phyloP scores from a whole-genome alignment of 352 stramenopile species.

The Pythium sukuiense region DNA sequence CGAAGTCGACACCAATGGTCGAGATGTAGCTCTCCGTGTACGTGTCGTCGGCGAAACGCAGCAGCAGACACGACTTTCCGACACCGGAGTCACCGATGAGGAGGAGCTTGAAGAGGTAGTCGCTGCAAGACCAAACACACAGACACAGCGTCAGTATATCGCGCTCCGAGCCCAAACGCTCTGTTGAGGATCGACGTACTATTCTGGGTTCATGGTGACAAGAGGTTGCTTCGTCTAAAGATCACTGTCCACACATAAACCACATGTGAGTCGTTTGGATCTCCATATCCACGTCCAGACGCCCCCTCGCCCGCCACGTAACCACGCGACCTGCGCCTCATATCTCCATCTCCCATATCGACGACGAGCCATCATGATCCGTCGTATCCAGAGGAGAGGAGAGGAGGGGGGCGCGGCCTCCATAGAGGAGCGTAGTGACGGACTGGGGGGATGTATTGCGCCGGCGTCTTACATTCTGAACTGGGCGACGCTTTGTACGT shows the following conservation, averaged over 20 bases:
- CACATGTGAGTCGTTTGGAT: not conserved
- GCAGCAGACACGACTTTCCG: constrained; percentile 98
- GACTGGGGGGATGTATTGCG: not conserved
- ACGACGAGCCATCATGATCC: not conserved
- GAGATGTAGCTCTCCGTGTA: constrained; percentile 99
- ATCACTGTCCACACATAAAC: constrained; percentile 12
- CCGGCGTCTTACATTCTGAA: constrained; percentile 26
- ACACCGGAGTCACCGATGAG: constrained; percentile 98
- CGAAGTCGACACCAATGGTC: constrained; percentile 99
- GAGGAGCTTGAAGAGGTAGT: constrained; percentile 99
- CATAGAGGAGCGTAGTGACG: not conserved
- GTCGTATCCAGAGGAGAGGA: not conserved
- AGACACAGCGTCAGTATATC: not conserved
- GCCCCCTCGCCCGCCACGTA: not conserved
- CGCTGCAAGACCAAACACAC: constrained; percentile 56
- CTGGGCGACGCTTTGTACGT: constrained; percentile 26
- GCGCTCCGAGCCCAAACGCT: not conserved
- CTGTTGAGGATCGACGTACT: constrained; percentile 59
- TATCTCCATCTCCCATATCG: not conserved
- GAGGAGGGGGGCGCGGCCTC: not conserved
- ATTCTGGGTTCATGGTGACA: constrained; percentile 90
- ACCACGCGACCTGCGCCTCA: not conserved
- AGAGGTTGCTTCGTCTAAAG: constrained; percentile 9
- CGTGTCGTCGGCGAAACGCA: constrained; percentile 99
- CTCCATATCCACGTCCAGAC: not conserved